These are phyloP conservation scores for Rhodotorula toruloides DNA, from an alignment of 768 basidiomycete genomes.

Conservation along the genomic window DNA sequence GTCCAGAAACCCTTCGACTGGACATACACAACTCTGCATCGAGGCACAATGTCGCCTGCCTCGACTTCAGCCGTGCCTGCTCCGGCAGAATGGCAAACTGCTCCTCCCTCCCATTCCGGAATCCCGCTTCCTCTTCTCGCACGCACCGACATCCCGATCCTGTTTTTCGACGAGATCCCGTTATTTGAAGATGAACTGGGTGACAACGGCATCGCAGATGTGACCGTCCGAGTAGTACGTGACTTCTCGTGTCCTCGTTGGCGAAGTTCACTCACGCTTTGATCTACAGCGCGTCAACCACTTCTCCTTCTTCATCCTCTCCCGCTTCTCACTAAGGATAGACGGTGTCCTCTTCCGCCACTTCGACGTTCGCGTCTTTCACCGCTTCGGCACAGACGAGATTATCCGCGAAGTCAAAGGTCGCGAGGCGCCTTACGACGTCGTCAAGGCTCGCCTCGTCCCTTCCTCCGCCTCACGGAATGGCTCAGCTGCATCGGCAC, in stretches of 20 bases:
- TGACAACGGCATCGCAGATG: slow-evolving; percentile 84
- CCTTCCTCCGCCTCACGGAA: slow-evolving; percentile 54
- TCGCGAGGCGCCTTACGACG: slow-evolving; percentile 83
- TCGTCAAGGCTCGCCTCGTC: slow-evolving; percentile 55
- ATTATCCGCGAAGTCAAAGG: slow-evolving; percentile 77
- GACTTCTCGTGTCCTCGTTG: background rate
- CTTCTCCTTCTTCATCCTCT: slow-evolving; percentile 81
- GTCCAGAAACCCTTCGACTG: slow-evolving; percentile 88
- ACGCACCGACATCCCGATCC: slow-evolving; percentile 77
- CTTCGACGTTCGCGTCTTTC: slow-evolving; percentile 82
- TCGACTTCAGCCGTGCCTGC: background rate
- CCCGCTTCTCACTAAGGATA: slow-evolving; percentile 86
- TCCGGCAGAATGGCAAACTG: slow-evolving; percentile 13
- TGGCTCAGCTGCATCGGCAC: too few relatives aligned
- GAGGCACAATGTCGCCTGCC: slow-evolving; percentile 51
- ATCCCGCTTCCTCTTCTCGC: slow-evolving; percentile 83
- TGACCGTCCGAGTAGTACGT: slow-evolving; percentile 79
- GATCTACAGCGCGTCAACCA: slow-evolving; percentile 84
- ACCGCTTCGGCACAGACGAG: slow-evolving; percentile 61
- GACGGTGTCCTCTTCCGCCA: slow-evolving; percentile 89
- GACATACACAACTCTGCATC: slow-evolving; percentile 90
- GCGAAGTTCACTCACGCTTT: background rate
- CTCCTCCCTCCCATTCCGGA: slow-evolving; percentile 41
- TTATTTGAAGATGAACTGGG: slow-evolving; percentile 95
- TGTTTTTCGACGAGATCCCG: slow-evolving; percentile 95